Percentiles rank a stretch among this genome's conserved stretches.
These are phyloP conservation scores for Kwoniella shandongensis DNA, from an alignment of 768 basidiomycete species.

Conservation along the genomic window DNA sequence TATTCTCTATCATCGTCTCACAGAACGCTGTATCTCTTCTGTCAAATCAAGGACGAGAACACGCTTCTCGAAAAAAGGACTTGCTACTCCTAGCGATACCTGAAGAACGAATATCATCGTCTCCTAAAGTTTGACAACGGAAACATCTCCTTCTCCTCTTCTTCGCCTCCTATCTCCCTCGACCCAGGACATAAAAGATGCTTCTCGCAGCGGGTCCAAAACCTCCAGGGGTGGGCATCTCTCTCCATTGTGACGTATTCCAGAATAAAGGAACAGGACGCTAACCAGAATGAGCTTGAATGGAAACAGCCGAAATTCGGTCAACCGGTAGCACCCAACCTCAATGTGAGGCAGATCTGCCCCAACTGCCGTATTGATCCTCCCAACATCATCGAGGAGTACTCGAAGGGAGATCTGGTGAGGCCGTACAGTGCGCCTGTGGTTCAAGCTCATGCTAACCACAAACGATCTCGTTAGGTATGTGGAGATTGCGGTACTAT, in stretches of 20 bases:
- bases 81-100: too few species aligned
- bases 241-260: not conserved
- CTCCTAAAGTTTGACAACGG: too few species aligned
- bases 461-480: constrained; percentile 27
- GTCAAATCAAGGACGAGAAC: too few species aligned
- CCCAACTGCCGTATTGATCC: constrained; percentile 93
- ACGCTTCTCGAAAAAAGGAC: too few species aligned
- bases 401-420: constrained; percentile 95
- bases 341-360: constrained; percentile 63
- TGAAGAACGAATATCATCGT: too few species aligned
- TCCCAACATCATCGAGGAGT: constrained; percentile 95
- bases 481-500: constrained; percentile 65
- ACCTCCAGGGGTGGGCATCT: not conserved
- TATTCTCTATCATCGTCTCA: too few species aligned
- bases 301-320: constrained; percentile 42
- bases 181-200: too few species aligned
- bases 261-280: too few species aligned
- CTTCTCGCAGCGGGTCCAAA: not conserved
- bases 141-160: not conserved
- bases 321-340: constrained; percentile 46
- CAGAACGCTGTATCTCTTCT: too few species aligned
- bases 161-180: not conserved
- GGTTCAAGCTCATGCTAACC: not conserved
- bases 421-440: constrained; percentile 54
- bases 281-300: not conserved